A percentile compares a stretch with the other conserved stretches of the same genome.
phyloP scores from a whole-genome alignment of 2,329 filamentous ascomycete genomes.

The Colletotrichum eleusines region DNA sequence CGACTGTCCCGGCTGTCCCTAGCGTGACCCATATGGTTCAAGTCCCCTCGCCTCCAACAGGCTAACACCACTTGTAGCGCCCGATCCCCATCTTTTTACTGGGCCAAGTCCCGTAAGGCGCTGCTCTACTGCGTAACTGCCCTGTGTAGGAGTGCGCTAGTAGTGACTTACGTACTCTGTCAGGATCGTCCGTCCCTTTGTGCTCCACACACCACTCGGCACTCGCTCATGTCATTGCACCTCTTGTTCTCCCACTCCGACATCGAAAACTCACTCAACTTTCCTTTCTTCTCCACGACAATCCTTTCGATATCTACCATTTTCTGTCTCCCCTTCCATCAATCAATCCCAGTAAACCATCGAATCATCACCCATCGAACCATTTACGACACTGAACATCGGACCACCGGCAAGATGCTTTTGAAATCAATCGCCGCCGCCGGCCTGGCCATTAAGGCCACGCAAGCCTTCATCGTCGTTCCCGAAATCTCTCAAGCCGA shows the following conservation, averaged over 20 bases:
- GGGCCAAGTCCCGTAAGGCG: conserved; percentile 8
- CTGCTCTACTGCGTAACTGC: conserved; percentile 22
- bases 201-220: conserved; percentile 27
- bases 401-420: conserved; percentile 47
- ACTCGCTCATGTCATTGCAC: conserved; percentile 33
- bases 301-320: not conserved
- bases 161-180: conserved; percentile 11
- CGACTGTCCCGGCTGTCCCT: not conserved
- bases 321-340: not conserved
- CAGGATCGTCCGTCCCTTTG: conserved; percentile 29
- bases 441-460: conserved; percentile 49
- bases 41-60: conserved; percentile 5
- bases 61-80: conserved; percentile 33
- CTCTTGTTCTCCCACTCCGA: conserved; percentile 23
- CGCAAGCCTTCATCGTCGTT: conserved; percentile 65
- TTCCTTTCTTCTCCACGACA: conserved; percentile 4
- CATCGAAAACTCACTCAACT: not conserved
- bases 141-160: conserved; percentile 18
- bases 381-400: not conserved
- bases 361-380: not conserved
- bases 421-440: conserved; percentile 50
- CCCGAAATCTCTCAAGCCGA: conserved; percentile 61
- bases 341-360: not conserved
- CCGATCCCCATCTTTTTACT: conserved; percentile 29
- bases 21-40: conserved; percentile 13